Conservation (phyloP, 805 yeast genomes). For the Metschnikowia cubensis region DNA sequence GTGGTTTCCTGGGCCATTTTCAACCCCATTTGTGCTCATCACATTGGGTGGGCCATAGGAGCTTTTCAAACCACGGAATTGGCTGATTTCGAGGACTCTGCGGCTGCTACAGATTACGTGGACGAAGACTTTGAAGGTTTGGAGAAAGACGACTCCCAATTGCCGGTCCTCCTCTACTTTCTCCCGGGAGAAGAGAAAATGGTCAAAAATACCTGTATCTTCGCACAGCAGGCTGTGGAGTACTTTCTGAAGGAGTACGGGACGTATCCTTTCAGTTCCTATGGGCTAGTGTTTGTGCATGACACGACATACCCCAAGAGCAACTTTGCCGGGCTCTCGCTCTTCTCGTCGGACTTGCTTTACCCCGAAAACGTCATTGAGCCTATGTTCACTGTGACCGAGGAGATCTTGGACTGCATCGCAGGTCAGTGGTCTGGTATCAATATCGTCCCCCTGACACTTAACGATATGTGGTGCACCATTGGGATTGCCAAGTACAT, state of each 20-base stretch:
- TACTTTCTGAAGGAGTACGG: slow-evolving; percentile 85
- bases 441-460: slow-evolving; percentile 74
- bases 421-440: slow-evolving; percentile 94
- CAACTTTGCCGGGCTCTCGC: slow-evolving; percentile 72
- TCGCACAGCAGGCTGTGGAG: slow-evolving; percentile 75
- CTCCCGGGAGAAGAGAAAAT: slow-evolving; percentile 54
- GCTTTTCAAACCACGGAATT: slow-evolving; percentile 68
- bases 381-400: slow-evolving; percentile 69
- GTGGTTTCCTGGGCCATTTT: slow-evolving; percentile 67
- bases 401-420: slow-evolving; percentile 60
- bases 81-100: slow-evolving; percentile 38
- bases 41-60: slow-evolving; percentile 92
- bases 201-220: slow-evolving; percentile 69
- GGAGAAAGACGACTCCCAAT: slow-evolving; percentile 28
- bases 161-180: slow-evolving; percentile 54
- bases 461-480: slow-evolving; percentile 86
- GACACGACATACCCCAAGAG: slow-evolving; percentile 21
- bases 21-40: slow-evolving; percentile 89
- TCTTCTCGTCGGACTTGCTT: slow-evolving; percentile 56
- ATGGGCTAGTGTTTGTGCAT: slow-evolving; percentile 67
- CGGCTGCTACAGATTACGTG: slow-evolving; percentile 25
- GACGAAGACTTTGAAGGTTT: slow-evolving; percentile 24
- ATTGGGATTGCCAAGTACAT: slow-evolving; percentile 81
- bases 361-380: slow-evolving; percentile 76
- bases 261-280: slow-evolving; percentile 85